phyloP scores from a whole-genome alignment of 495 filamentous ascomycete species.

The Thermochaetoides thermophila region DNA sequence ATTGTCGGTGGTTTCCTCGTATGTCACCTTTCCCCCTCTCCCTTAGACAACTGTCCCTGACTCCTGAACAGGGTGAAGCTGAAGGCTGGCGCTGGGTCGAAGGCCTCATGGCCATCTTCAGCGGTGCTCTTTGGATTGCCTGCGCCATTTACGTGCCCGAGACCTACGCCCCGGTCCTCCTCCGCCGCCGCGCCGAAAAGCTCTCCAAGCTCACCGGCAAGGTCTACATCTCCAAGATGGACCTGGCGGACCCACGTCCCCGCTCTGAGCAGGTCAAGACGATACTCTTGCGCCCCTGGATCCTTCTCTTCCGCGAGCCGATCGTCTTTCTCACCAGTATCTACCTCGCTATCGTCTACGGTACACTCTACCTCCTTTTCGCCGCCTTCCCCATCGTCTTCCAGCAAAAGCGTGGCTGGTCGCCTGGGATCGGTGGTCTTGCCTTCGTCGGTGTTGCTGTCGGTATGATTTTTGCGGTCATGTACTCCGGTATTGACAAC shows the following conservation, averaged over 20 bases:
- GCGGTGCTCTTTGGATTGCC: constrained; percentile 43
- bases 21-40: constrained; percentile 17
- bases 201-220: constrained; percentile 58
- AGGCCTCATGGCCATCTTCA: constrained; percentile 54
- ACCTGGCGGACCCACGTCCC: constrained; percentile 41
- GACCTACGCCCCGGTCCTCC: constrained; percentile 60
- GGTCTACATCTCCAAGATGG: constrained; percentile 35
- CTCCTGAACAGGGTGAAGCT: constrained; percentile 7
- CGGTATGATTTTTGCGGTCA: constrained; percentile 55
- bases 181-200: constrained; percentile 52
- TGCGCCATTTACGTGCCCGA: constrained; percentile 63
- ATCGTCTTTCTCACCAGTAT: constrained; percentile 69
- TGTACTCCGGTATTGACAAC: constrained; percentile 55
- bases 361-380: constrained; percentile 81
- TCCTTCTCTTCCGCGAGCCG: constrained; percentile 64
- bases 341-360: constrained; percentile 65
- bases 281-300: constrained; percentile 51
- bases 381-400: constrained; percentile 80
- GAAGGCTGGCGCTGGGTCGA: constrained; percentile 54
- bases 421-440: constrained; percentile 56
- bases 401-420: constrained; percentile 51
- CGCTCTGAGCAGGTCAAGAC: constrained; percentile 30
- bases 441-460: constrained; percentile 69
- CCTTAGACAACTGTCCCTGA: not conserved
- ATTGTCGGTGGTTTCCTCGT: constrained; percentile 48